phyloP scores from a whole-genome alignment of 1,139 yeast genomes.

The Yamadazyma membranifaciens region DNA sequence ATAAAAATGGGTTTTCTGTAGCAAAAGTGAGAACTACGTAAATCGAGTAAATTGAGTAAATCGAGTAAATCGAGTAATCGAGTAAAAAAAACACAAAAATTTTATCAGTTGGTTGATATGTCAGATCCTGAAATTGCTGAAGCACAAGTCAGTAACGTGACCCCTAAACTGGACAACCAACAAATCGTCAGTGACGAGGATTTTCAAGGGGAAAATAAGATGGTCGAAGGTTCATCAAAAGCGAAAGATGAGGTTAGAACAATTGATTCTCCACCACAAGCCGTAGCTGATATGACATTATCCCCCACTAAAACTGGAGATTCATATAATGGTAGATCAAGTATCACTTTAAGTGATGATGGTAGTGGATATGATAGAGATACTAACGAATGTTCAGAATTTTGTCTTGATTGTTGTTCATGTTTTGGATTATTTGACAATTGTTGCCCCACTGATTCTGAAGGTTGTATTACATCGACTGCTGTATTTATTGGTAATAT shows the following conservation, averaged over 20 bases:
- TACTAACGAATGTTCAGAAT: conserved; percentile 43
- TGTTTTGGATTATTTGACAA: conserved; percentile 44
- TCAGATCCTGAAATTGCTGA: conserved; percentile 6
- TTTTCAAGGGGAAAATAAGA: background rate
- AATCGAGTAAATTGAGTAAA: background rate
- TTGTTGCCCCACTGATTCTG: conserved; percentile 43
- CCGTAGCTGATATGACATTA: conserved; percentile 16
- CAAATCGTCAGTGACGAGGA: conserved; percentile 5
- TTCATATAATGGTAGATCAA: conserved; percentile 14
- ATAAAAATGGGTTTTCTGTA: background rate
- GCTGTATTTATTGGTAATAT: conserved; percentile 42
- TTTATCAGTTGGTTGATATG: conserved; percentile 1
- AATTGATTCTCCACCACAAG: conserved; percentile 16
- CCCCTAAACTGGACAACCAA: conserved; percentile 13
- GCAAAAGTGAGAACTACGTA: conserved; percentile 2
- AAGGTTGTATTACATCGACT: conserved; percentile 37
- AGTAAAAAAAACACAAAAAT: no score
- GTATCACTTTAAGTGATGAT: conserved; percentile 23
- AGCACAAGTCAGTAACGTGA: conserved; percentile 13
- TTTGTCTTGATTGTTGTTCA: conserved; percentile 36
- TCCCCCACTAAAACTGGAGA: conserved; percentile 9
- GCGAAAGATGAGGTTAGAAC: conserved; percentile 9
- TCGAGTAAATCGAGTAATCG: no score
- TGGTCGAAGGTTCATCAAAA: conserved; percentile 3
- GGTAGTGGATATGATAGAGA: conserved; percentile 37